Evolutionary conservation across 805 yeast species (phyloP).

Genomic region (Danielozyma ontarioensis): DNA sequence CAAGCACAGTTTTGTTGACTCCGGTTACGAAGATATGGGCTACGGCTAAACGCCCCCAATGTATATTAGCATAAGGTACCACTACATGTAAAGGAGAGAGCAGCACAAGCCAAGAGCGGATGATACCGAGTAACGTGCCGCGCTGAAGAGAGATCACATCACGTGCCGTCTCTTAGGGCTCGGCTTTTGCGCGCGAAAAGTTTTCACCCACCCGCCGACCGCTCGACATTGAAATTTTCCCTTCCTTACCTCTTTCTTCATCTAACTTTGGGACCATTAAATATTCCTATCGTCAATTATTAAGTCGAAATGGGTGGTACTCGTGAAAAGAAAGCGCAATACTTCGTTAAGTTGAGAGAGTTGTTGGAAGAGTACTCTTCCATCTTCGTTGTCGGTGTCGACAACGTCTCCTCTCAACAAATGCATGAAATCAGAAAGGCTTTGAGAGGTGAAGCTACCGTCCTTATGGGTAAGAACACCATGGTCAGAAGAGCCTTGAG

Average conservation of each 20-base stretch:
- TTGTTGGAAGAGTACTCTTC: constrained; percentile 96
- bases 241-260: constrained; percentile 1
- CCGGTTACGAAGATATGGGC: constrained; percentile 56
- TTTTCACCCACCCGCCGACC: not conserved
- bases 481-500: constrained; percentile 99
- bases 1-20: constrained; percentile 55
- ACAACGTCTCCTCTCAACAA: constrained; percentile 99
- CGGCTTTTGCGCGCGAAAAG: not conserved
- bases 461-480: constrained; percentile 99
- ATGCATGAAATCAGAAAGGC: constrained; percentile 99
- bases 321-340: constrained; percentile 95
- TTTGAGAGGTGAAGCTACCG: constrained; percentile 91
- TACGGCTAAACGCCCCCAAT: constrained; percentile 21
- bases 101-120: too few relatives aligned
- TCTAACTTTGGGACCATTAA: constrained; percentile 56
- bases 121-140: too few relatives aligned
- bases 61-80: too few relatives aligned
- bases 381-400: constrained; percentile 98
- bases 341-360: constrained; percentile 92
- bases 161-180: not conserved
- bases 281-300: constrained; percentile 76
- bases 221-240: not conserved
- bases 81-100: too few relatives aligned
- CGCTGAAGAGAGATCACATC: too few relatives aligned
- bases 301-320: constrained; percentile 99